Conservation (phyloP, 805 yeast species). For the Metschnikowia amazonensis region DNA sequence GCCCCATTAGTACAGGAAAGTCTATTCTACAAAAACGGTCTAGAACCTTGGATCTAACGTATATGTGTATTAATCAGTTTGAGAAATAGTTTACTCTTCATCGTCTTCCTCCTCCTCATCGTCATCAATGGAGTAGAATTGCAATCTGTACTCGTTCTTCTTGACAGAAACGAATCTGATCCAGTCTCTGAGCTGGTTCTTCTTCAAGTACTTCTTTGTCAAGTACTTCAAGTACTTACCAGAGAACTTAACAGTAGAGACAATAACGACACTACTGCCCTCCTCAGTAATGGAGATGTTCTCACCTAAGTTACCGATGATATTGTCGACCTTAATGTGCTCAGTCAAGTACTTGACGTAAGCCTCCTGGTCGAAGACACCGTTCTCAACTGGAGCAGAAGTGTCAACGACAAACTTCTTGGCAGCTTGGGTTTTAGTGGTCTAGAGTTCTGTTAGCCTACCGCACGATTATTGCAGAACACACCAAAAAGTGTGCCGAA, state of each 20-base stretch:
- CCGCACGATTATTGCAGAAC: conserved; percentile 49
- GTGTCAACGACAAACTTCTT: conserved; percentile 94
- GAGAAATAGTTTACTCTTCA: conserved; percentile 3
- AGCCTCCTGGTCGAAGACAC: conserved; percentile 95
- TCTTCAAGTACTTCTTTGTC: conserved; percentile 99
- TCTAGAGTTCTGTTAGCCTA: conserved; percentile 71
- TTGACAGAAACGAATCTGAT: conserved; percentile 96
- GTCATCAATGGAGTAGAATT: conserved; percentile 96
- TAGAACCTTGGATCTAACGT: neutral
- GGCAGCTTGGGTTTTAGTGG: conserved; percentile 70
- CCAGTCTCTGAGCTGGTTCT: conserved; percentile 99
- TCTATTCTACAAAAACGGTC: neutral
- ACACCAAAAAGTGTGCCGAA: conserved; percentile 18
- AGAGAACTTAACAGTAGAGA: conserved; percentile 92
- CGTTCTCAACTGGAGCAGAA: conserved; percentile 95
- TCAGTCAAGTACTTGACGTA: conserved; percentile 97
- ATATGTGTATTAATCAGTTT: neutral
- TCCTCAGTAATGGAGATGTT: conserved; percentile 83
- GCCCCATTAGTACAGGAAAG: too few relatives aligned
- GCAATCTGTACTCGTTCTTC: conserved; percentile 93
- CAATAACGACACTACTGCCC: conserved; percentile 85
- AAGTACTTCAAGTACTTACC: conserved; percentile 99
- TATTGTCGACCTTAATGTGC: conserved; percentile 98
- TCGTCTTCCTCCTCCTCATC: conserved; percentile 53
- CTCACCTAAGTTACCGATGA: conserved; percentile 95